Percentiles rank a stretch among this genome's conserved stretches.
Conservation (phyloP, 2,329 filamentous ascomycete species). For the Diaporthe sp. region DNA sequence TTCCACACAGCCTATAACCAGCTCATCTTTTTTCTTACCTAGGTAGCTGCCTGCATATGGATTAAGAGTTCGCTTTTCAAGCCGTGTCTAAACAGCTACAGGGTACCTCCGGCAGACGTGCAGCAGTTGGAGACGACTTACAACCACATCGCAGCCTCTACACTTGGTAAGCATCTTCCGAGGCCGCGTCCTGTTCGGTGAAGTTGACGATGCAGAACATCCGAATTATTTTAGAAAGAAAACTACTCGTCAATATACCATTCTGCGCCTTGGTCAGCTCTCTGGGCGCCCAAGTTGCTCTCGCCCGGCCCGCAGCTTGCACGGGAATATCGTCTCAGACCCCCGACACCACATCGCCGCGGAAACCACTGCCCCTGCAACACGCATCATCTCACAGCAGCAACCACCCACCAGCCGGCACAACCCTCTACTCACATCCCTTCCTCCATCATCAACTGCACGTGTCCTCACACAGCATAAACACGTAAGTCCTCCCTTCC, state of each 20-base stretch:
- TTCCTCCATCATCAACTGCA: background rate
- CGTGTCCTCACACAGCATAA: background rate
- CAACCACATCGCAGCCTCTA: background rate
- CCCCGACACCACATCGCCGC: background rate
- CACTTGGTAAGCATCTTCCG: background rate
- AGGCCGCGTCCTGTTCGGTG: background rate
- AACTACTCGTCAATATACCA: background rate
- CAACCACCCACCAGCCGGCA: background rate
- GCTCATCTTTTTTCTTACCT: no score
- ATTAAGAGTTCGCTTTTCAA: background rate
- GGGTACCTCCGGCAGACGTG: background rate
- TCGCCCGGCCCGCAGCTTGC: background rate
- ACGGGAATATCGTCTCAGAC: background rate
- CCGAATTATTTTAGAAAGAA: background rate
- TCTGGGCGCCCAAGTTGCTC: background rate
- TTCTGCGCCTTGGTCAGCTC: background rate
- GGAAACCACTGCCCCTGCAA: background rate
- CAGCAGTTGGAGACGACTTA: background rate
- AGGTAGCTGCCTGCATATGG: background rate
- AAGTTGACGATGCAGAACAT: background rate
- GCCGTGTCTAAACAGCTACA: background rate
- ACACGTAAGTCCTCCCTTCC: background rate
- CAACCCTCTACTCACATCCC: background rate
- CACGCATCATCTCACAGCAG: background rate
- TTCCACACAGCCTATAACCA: background rate